Base-by-base conservation (phyloP, 1,284 basidiomycete species). In the Inonotus hispidus region DNA sequence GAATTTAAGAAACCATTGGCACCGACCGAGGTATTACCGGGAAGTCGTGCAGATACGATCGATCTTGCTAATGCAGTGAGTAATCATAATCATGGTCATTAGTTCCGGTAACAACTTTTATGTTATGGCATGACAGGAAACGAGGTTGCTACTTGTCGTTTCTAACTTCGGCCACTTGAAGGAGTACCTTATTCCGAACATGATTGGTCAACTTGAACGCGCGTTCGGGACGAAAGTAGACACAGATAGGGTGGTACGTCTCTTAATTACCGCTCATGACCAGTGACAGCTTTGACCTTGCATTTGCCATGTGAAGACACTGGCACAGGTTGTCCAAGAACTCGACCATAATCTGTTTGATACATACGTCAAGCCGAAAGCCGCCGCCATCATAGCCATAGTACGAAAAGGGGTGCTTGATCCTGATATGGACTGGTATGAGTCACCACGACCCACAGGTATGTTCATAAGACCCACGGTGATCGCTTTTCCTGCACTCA, bases 301-400 rank as follows among this genome's bases (percentile, higher is more conserved):
- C 32, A 3, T 32, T 32, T 8, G 4, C 27, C 39, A 14, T 39
- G 38, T 58, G 47, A 68, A 93, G 82, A 87, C 88, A 14, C 74
- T 98, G 54, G 78, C 87, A 71, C 86, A 88, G 47, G 88, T 93
- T 10, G 85, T 94, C 16, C 81, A 83, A 64, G 87, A 92, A 68
- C 82, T 98, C 46, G 95, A 99, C 76, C 83, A 84, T 70, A 91
- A 85, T 37, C 79, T 98, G 23, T 97, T 98, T 70, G 85, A 90
- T 61, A 88, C 90, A 60, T 98, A 93, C 69, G 78, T 92, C 65
- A 89, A 90, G 67, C 86, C 91, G 32, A 93, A 95, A 70, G 80
- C 87, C 6, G 77, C 78, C 1, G 74, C 77, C 7, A 81, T 95
- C n/a, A 86, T 79, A 43, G 73, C 77, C 21, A 87, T 93, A 53